phyloP scores from a whole-genome alignment of 2,329 filamentous ascomycete species.

The Scytalidium sp. region DNA sequence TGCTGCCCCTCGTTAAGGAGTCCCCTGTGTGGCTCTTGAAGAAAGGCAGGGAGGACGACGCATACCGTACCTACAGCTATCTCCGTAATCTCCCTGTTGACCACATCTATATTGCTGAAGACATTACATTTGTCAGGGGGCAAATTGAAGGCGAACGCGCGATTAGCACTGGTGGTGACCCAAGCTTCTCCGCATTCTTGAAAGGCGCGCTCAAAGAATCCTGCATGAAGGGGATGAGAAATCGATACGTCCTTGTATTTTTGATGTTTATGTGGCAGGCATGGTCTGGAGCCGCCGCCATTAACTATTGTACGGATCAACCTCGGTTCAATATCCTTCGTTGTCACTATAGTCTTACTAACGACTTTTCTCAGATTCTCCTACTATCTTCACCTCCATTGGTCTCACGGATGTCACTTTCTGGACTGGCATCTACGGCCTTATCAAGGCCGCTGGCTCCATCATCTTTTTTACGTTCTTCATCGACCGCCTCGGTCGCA shows the following conservation, averaged over 20 bases:
- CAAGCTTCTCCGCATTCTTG: conserved; percentile 21
- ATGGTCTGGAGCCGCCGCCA: conserved; percentile 13
- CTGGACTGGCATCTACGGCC: conserved; percentile 50
- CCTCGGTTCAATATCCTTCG: conserved; percentile 14
- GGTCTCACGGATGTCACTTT: conserved; percentile 43
- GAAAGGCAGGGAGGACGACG: conserved; percentile 58
- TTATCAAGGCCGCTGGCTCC: conserved; percentile 39
- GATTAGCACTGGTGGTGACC: conserved; percentile 1
- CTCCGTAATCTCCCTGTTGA: conserved; percentile 55
- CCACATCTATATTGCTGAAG: conserved; percentile 69
- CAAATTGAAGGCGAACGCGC: neutral
- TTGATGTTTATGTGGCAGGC: conserved; percentile 13
- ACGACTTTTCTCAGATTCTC: conserved; percentile 42
- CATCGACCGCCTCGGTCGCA: conserved; percentile 38
- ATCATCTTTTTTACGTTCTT: conserved; percentile 39
- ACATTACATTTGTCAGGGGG: conserved; percentile 40
- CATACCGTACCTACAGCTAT: conserved; percentile 58
- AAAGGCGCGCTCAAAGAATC: conserved; percentile 19
- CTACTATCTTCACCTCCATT: conserved; percentile 38
- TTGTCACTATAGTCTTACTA: conserved; percentile 24
- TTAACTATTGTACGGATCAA: conserved; percentile 4
- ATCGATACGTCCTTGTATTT: conserved; percentile 36
- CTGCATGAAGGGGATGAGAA: conserved; percentile 31
- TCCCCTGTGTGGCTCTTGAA: conserved; percentile 69
- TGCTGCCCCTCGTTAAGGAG: conserved; percentile 57